These are phyloP conservation scores for Mucor lusitanicus DNA, from an alignment of 371 early-diverging fungal species.

Conservation along the genomic window DNA sequence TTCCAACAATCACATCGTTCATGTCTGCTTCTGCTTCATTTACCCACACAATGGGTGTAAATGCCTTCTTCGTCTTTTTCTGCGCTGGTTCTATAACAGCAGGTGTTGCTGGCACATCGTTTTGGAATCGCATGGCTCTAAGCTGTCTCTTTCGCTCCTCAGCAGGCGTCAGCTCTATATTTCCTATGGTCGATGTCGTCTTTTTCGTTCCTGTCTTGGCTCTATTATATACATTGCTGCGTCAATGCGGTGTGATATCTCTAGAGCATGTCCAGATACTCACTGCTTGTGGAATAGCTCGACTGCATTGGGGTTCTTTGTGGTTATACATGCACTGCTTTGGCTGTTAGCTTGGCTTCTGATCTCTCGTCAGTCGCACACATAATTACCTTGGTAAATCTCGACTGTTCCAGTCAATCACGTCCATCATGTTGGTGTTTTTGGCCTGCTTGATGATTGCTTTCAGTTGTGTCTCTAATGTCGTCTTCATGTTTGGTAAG, in stretches of 20 bases:
- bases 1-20: conserved; percentile 78
- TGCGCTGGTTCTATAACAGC: background rate
- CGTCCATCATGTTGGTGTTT: conserved; percentile 50
- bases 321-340: conserved; percentile 16
- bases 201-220: background rate
- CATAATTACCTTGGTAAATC: conserved; percentile 40
- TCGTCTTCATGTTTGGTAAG: conserved; percentile 37
- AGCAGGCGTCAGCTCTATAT: conserved; percentile 20
- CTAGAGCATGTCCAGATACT: background rate
- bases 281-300: conserved; percentile 7
- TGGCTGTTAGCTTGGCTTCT: background rate
- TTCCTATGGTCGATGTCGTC: conserved; percentile 4
- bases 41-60: background rate
- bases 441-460: conserved; percentile 44
- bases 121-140: conserved; percentile 30
- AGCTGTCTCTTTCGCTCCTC: conserved; percentile 15
- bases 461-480: conserved; percentile 45
- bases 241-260: background rate
- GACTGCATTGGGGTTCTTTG: conserved; percentile 13
- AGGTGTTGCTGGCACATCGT: conserved; percentile 1
- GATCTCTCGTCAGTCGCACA: background rate
- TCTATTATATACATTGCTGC: background rate
- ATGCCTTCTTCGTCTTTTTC: conserved; percentile 1
- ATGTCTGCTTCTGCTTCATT: background rate
- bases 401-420: conserved; percentile 78